Evolutionary conservation across 192 early-diverging fungal species (phyloP).

Genomic region (Podochytrium sp.): DNA sequence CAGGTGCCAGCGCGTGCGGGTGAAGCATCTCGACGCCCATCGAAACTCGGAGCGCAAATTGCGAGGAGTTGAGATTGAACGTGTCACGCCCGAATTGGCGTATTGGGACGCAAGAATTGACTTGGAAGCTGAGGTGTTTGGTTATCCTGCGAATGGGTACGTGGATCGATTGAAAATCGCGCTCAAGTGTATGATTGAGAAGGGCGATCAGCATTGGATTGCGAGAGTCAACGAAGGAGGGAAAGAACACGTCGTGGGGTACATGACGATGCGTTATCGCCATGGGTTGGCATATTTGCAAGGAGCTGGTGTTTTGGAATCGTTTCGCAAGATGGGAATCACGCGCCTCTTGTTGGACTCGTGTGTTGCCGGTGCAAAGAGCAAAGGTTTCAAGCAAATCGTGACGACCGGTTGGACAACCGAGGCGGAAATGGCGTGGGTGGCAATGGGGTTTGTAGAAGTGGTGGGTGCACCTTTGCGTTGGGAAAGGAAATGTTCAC

Average conservation of each 20-base stretch:
- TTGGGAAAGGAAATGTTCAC: background rate
- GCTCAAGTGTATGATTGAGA: background rate
- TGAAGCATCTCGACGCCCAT: too few species aligned
- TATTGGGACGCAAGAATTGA: background rate
- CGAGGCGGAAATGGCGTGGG: background rate
- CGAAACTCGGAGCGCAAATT: too few species aligned
- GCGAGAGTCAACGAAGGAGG: background rate
- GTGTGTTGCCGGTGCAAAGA: too few species aligned
- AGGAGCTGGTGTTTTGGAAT: slow-evolving; percentile 22
- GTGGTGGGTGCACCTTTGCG: background rate
- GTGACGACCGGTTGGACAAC: background rate
- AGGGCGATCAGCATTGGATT: background rate
- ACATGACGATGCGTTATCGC: slow-evolving; percentile 32
- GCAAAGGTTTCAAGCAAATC: background rate
- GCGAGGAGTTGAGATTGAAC: background rate
- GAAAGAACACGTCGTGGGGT: slow-evolving; percentile 11
- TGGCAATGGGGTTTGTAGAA: slow-evolving; percentile 3
- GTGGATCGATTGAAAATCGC: background rate
- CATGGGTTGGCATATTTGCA: slow-evolving; percentile 29
- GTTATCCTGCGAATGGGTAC: background rate
- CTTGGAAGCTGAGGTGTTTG: background rate
- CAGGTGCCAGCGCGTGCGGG: too few species aligned
- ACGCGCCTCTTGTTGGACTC: slow-evolving; percentile 16
- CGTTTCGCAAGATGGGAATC: slow-evolving; percentile 26
- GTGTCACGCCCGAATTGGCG: background rate